Evolutionary conservation across 441 rosid genomes (phyloP).

Genomic region (Lepidium campestre): DNA sequence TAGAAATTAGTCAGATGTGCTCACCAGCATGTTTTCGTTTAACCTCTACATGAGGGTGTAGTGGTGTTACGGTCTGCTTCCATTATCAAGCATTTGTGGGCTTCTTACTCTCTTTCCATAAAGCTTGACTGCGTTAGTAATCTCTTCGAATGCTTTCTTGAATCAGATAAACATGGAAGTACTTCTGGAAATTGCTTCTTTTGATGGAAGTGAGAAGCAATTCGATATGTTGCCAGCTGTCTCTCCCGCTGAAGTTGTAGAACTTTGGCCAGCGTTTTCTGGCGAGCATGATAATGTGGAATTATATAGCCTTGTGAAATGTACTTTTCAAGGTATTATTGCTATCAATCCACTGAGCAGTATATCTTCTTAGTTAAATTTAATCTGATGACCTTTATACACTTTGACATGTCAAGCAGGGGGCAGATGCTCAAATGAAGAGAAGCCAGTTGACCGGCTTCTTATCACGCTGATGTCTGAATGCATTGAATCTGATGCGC

Average conservation of each 20-base stretch:
- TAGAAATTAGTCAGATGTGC: background rate
- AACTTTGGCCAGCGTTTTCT: constrained; percentile 52
- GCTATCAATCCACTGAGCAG: constrained; percentile 1
- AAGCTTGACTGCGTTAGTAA: constrained; percentile 2
- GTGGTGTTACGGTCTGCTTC: background rate
- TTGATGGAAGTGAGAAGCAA: constrained; percentile 56
- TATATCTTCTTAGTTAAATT: constrained; percentile 1
- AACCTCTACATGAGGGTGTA: constrained; percentile 1
- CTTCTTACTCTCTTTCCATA: constrained; percentile 4
- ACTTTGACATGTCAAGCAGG: constrained; percentile 35
- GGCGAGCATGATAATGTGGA: constrained; percentile 33
- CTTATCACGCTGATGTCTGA: constrained; percentile 74
- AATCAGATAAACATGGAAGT: constrained; percentile 55
- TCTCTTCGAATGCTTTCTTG: constrained; percentile 23
- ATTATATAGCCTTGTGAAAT: constrained; percentile 48
- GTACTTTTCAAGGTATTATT: constrained; percentile 73
- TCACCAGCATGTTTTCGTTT: constrained; percentile 6
- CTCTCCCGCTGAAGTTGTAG: constrained; percentile 51
- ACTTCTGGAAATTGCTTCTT: constrained; percentile 78
- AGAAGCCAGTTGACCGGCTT: constrained; percentile 72
- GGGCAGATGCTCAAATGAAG: constrained; percentile 65
- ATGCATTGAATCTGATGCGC: constrained; percentile 58
- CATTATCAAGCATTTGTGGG: background rate
- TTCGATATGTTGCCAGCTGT: constrained; percentile 40
- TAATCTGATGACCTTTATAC: constrained; percentile 11